Evolutionary conservation across 441 rosid genomes (phyloP).

Genomic region (Gossypium gossypioides): DNA sequence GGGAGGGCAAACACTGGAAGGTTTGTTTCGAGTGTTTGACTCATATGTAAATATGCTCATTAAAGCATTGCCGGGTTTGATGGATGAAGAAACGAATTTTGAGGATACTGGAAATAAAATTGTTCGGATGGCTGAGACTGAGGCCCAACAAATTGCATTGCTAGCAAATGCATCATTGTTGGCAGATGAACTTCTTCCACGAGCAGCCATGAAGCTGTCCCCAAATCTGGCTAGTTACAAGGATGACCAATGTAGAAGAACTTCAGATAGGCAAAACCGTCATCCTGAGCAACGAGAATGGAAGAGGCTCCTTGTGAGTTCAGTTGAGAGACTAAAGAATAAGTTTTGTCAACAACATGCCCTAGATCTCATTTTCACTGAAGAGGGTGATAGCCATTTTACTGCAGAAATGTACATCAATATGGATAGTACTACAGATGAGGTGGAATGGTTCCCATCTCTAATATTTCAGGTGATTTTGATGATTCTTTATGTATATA

Average conservation of each 20-base stretch:
- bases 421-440: constrained; percentile 67
- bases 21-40: constrained; percentile 83
- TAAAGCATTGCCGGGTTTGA: constrained; percentile 87
- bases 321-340: constrained; percentile 84
- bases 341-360: constrained; percentile 94
- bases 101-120: constrained; percentile 76
- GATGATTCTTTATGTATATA: constrained; percentile 18
- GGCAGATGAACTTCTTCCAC: constrained; percentile 94
- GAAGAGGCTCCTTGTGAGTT: constrained; percentile 74
- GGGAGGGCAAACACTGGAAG: constrained; percentile 90
- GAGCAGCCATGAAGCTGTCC: constrained; percentile 93
- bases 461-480: constrained; percentile 73
- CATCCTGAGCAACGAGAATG: constrained; percentile 98
- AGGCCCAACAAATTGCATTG: constrained; percentile 90
- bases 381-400: constrained; percentile 90
- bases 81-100: constrained; percentile 78
- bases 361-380: constrained; percentile 88
- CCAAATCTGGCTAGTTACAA: constrained; percentile 48
- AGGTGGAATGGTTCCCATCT: constrained; percentile 81
- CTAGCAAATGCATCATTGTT: constrained; percentile 92
- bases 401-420: constrained; percentile 81
- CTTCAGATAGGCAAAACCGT: constrained; percentile 83
- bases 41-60: constrained; percentile 81
- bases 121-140: constrained; percentile 89
- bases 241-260: constrained; percentile 64